Conservation (phyloP, 2,329 filamentous ascomycete species). For the Fusarium heterosporum region DNA sequence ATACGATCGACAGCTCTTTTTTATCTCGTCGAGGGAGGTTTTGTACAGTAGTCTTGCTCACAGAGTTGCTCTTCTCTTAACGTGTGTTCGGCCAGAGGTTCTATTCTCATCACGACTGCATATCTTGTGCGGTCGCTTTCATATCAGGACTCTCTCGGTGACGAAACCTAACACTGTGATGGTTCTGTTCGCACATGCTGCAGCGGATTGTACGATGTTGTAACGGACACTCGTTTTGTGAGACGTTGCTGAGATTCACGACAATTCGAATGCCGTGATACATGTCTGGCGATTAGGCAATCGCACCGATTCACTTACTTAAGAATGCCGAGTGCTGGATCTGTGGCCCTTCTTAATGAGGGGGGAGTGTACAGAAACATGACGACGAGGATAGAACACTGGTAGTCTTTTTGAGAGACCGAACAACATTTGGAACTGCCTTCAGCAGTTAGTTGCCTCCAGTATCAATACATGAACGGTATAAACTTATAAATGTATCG, state of each 20-base stretch:
- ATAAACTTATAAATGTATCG: conserved; percentile 17
- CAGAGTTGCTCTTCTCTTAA: conserved; percentile 9
- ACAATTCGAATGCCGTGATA: conserved; percentile 35
- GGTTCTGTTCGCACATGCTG: conserved; percentile 37
- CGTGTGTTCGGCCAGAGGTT: conserved; percentile 18
- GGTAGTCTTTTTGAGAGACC: neutral
- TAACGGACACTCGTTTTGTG: conserved; percentile 31
- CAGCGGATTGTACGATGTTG: conserved; percentile 25
- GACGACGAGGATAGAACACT: neutral
- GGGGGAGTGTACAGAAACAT: neutral
- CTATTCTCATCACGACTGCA: conserved; percentile 1
- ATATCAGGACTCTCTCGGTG: conserved; percentile 27
- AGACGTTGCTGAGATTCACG: conserved; percentile 27
- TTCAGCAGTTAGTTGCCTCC: neutral
- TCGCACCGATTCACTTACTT: neutral
- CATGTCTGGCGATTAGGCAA: conserved; percentile 15
- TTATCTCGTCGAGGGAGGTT: neutral
- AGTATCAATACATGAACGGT: neutral
- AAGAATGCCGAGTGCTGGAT: conserved; percentile 4
- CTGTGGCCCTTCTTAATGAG: neutral
- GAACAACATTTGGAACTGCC: neutral
- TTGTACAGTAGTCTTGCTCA: conserved; percentile 2
- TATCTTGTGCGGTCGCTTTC: conserved; percentile 31
- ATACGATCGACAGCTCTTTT: neutral
- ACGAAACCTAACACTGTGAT: conserved; percentile 19